Conservation (phyloP, 1,284 basidiomycete genomes). For the Ganoderma sinense region DNA sequence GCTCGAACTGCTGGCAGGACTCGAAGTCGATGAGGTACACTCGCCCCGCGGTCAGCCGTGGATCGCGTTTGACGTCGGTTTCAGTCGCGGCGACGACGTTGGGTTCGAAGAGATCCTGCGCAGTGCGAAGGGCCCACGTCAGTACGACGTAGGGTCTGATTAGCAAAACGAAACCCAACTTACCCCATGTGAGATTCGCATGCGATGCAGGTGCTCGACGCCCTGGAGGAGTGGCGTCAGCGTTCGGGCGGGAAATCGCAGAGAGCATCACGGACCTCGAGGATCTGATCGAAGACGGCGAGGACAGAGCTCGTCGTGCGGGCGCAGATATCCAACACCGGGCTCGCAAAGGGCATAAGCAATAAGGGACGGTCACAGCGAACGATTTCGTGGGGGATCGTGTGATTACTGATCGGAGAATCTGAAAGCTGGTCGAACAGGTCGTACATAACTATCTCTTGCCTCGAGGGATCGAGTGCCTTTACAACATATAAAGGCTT, state of each 20-base stretch:
- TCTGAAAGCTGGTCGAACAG: not conserved
- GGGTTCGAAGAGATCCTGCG: slow-evolving; percentile 24
- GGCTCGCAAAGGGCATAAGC: not conserved
- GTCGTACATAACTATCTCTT: not conserved
- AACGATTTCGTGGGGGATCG: not conserved
- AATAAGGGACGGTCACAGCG: not conserved
- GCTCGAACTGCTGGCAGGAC: not conserved
- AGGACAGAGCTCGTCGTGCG: not conserved
- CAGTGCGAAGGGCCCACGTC: too few relatives aligned
- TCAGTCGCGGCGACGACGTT: slow-evolving; percentile 3
- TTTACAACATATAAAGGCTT: not conserved
- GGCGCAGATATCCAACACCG: not conserved
- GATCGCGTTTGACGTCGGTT: not conserved
- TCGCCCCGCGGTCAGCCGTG: not conserved
- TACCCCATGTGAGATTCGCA: not conserved
- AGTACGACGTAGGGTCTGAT: too few relatives aligned
- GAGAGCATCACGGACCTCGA: not conserved
- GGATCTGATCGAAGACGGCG: not conserved
- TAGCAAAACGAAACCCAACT: too few relatives aligned
- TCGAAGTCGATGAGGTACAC: not conserved
- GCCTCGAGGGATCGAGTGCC: not conserved
- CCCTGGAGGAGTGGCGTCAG: not conserved
- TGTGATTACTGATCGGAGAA: not conserved
- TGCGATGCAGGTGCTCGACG: not conserved
- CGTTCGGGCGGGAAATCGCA: too few relatives aligned